These are phyloP conservation scores for Russula dissimulans DNA, from an alignment of 768 basidiomycete genomes.

Conservation along the genomic window DNA sequence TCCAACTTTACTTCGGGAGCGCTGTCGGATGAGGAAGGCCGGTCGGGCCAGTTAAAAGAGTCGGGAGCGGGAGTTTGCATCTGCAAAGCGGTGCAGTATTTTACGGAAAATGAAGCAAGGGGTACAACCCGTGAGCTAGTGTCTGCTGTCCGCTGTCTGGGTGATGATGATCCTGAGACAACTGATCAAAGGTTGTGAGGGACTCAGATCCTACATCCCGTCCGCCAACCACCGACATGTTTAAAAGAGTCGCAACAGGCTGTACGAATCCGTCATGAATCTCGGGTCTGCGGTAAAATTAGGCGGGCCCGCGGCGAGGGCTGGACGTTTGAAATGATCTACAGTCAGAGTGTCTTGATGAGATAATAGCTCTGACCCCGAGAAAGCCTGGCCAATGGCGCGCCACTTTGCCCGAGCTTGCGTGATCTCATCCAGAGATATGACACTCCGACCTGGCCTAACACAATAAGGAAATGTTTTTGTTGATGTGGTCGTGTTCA, in stretches of 20 bases:
- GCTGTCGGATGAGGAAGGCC: slow-evolving; percentile 21
- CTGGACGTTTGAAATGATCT: slow-evolving; percentile 13
- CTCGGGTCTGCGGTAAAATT: slow-evolving; percentile 13
- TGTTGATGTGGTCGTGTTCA: slow-evolving; percentile 6
- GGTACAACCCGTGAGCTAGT: slow-evolving; percentile 12
- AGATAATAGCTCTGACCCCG: slow-evolving; percentile 9
- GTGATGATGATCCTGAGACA: slow-evolving; percentile 21
- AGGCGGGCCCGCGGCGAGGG: slow-evolving; percentile 21
- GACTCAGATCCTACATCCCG: slow-evolving; percentile 23
- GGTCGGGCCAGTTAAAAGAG: slow-evolving; percentile 29
- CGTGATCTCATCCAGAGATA: slow-evolving; percentile 3
- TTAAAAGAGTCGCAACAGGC: slow-evolving; percentile 23
- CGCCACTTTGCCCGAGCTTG: slow-evolving; percentile 5
- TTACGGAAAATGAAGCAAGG: slow-evolving; percentile 14
- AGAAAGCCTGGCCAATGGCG: slow-evolving; percentile 9
- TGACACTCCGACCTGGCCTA: slow-evolving; percentile 17
- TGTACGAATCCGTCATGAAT: slow-evolving; percentile 18
- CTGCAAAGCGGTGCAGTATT: slow-evolving; percentile 22
- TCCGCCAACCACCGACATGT: slow-evolving; percentile 17
- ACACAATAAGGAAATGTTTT: slow-evolving; percentile 14
- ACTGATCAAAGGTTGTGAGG: slow-evolving; percentile 31
- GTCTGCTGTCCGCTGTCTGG: slow-evolving; percentile 24
- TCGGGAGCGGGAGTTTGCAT: slow-evolving; percentile 18
- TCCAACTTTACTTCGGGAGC: slow-evolving; percentile 12
- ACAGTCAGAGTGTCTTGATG: slow-evolving; percentile 10